Percentiles rank a stretch among this genome's conserved stretches.
Conservation (phyloP, 2,329 filamentous ascomycete species). For the Pseudonectria buxi region DNA sequence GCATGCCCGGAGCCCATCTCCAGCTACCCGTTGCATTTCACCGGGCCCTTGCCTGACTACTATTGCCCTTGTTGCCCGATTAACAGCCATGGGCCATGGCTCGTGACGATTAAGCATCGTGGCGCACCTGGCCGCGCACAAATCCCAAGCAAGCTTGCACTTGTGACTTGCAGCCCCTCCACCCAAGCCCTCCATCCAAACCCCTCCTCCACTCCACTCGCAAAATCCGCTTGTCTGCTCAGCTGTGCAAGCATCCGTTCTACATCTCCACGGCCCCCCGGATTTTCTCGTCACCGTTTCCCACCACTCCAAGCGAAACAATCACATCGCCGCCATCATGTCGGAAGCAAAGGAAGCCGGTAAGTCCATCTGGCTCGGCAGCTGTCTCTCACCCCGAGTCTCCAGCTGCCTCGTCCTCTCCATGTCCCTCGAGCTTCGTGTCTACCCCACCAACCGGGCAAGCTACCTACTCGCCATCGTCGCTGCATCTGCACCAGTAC, state of each 20-base stretch:
- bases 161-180: slow-evolving; percentile 9
- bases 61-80: too few species aligned
- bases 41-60: too few species aligned
- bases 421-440: background rate
- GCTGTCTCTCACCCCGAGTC: background rate
- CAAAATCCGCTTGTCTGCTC: slow-evolving; percentile 16
- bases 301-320: slow-evolving; percentile 13
- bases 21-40: too few species aligned
- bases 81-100: too few species aligned
- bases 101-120: slow-evolving; percentile 4
- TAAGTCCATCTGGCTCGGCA: too few species aligned
- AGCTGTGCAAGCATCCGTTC: slow-evolving; percentile 18
- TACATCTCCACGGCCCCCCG: slow-evolving; percentile 5
- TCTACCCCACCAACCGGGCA: slow-evolving; percentile 2
- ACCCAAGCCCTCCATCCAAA: slow-evolving; percentile 18
- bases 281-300: slow-evolving; percentile 9
- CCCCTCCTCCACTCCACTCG: slow-evolving; percentile 14
- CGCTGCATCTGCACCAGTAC: background rate
- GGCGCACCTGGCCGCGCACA: slow-evolving; percentile 17
- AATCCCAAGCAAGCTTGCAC: background rate
- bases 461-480: too few species aligned
- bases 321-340: slow-evolving; percentile 30
- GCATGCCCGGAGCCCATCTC: too few species aligned
- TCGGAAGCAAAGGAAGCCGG: slow-evolving; percentile 40
- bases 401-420: background rate